Conservation (phyloP, 2,329 filamentous ascomycete species). For the Nemania serpens region DNA sequence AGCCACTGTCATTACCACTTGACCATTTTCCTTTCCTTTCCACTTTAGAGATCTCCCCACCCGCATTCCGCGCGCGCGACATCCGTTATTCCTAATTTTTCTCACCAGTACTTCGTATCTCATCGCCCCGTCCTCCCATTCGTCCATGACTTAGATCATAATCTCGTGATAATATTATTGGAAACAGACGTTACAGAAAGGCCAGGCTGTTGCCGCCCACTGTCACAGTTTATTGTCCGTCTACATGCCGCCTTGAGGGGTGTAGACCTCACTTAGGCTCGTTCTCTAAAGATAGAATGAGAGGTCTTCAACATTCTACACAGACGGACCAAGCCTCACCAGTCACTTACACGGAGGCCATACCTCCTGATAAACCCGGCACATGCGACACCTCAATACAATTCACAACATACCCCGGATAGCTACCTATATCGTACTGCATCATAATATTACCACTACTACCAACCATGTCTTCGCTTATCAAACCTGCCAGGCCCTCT, state of each 20-base stretch:
- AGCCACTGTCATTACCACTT: constrained; percentile 24
- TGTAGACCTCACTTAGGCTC: background rate
- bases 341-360: constrained; percentile 13
- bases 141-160: constrained; percentile 17
- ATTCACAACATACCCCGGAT: background rate
- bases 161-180: background rate
- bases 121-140: constrained; percentile 18
- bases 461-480: constrained; percentile 54
- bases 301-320: background rate
- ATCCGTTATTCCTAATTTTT: constrained; percentile 9
- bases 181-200: background rate
- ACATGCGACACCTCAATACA: constrained; percentile 2
- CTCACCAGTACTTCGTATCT: constrained; percentile 25
- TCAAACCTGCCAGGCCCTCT: constrained; percentile 47
- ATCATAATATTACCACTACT: background rate
- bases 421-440: background rate
- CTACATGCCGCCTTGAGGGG: background rate
- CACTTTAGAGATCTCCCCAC: constrained; percentile 16
- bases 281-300: constrained; percentile 7
- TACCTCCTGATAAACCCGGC: background rate
- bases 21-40: constrained; percentile 22
- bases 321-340: background rate
- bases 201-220: no score
- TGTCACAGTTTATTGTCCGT: background rate
- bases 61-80: background rate